A percentile compares a stretch with the other conserved stretches of the same genome.
These are phyloP conservation scores for Collariella sp. DNA, from an alignment of 495 filamentous ascomycete genomes.

Conservation along the genomic window DNA sequence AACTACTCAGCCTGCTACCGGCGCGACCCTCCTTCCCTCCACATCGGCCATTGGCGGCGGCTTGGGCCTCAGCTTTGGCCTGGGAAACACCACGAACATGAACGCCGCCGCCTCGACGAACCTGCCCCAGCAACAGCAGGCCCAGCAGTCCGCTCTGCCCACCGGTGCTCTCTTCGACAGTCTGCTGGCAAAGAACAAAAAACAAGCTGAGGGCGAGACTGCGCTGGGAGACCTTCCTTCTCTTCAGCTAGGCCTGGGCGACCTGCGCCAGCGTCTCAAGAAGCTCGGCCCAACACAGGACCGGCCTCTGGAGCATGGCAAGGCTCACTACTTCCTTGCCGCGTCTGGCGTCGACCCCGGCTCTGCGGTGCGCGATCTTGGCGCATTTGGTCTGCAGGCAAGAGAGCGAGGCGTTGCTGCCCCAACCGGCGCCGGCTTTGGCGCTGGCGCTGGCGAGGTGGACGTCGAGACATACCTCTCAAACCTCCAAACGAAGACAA, in stretches of 20 bases:
- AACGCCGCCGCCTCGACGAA: conserved; percentile 1
- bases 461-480: conserved; percentile 77
- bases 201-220: conserved; percentile 47
- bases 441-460: conserved; percentile 44
- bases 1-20: not conserved
- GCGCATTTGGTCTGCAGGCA: conserved; percentile 41
- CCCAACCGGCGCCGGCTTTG: not conserved
- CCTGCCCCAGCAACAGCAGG: conserved; percentile 8
- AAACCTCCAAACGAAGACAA: conserved; percentile 80
- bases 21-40: not conserved
- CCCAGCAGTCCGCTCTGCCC: conserved; percentile 13
- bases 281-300: conserved; percentile 57
- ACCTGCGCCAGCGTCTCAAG: conserved; percentile 75
- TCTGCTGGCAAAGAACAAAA: conserved; percentile 67
- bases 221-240: conserved; percentile 52
- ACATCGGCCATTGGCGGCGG: not conserved
- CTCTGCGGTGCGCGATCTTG: conserved; percentile 67
- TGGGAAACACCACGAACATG: not conserved
- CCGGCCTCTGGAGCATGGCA: conserved; percentile 46
- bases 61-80: not conserved
- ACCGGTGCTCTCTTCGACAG: conserved; percentile 75
- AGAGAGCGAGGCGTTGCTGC: conserved; percentile 25
- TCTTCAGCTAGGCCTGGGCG: conserved; percentile 75
- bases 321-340: conserved; percentile 79
- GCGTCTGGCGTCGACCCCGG: conserved; percentile 81